A percentile compares a stretch with the other conserved stretches of the same genome.
phyloP scores from a whole-genome alignment of 495 filamentous ascomycete genomes.

The Xylaria cubensis region DNA sequence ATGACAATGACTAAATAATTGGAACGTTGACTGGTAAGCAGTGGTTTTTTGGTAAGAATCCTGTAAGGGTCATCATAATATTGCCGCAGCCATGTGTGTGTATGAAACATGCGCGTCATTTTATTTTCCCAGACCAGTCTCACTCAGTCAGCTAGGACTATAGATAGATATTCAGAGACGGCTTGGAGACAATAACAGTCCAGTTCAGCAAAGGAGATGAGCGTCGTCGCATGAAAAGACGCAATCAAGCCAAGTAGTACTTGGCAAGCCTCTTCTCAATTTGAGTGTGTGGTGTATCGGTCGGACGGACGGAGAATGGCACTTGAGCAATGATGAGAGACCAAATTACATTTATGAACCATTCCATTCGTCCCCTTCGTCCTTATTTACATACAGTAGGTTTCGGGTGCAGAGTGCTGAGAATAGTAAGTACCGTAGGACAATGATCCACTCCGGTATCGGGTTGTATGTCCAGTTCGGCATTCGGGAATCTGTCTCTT shows the following conservation, averaged over 20 bases:
- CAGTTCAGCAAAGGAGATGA: background rate
- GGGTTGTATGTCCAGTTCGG: slow-evolving; percentile 3
- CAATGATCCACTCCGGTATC: background rate
- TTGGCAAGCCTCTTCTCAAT: background rate
- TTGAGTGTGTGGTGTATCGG: background rate
- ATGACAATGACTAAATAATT: background rate
- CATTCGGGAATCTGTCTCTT: background rate
- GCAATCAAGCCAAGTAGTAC: background rate
- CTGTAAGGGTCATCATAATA: background rate
- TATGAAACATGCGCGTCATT: slow-evolving; percentile 8
- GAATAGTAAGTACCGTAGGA: background rate
- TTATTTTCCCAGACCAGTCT: background rate
- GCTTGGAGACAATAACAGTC: background rate
- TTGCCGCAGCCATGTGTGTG: background rate
- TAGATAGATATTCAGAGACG: too few relatives aligned
- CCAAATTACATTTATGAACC: background rate
- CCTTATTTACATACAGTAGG: background rate
- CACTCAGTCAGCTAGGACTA: slow-evolving; percentile 14
- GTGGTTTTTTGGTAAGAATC: background rate
- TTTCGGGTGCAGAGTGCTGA: too few relatives aligned
- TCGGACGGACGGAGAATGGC: background rate
- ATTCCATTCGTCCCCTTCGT: slow-evolving; percentile 4
- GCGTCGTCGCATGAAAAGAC: background rate
- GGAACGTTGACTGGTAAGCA: background rate
- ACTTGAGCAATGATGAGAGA: background rate